These are phyloP conservation scores for Raffaelea ambrosiae DNA, from an alignment of 2,329 filamentous ascomycete species.

Conservation along the genomic window DNA sequence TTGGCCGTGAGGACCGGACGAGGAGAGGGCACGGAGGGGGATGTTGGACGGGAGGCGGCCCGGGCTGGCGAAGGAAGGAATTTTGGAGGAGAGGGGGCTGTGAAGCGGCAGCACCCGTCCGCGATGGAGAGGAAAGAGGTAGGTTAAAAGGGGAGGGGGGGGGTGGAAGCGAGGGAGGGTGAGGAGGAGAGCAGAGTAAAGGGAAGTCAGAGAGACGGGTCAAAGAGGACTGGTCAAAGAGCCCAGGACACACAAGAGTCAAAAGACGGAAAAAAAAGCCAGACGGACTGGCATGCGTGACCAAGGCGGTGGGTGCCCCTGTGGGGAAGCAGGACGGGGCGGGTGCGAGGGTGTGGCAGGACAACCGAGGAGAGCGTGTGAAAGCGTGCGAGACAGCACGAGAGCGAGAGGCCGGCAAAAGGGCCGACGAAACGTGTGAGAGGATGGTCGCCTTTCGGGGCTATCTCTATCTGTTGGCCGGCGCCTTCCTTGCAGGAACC, in stretches of 20 bases:
- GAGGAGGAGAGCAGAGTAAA: not conserved
- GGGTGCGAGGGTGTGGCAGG: not conserved
- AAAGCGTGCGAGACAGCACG: not conserved
- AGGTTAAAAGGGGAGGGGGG: conserved; percentile 4
- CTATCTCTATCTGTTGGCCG: not conserved
- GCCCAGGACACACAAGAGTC: not conserved
- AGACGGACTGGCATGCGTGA: conserved; percentile 1
- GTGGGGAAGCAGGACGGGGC: not conserved
- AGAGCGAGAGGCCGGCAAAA: not conserved
- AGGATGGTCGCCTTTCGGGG: not conserved
- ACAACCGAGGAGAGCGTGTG: not conserved
- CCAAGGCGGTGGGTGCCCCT: not conserved
- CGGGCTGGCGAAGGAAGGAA: conserved; percentile 60
- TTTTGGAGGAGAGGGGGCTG: conserved; percentile 74
- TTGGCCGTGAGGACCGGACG: conserved; percentile 21
- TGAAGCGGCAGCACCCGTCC: conserved; percentile 63
- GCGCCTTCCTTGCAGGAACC: not conserved
- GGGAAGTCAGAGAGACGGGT: not conserved
- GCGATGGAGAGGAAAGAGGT: conserved; percentile 21
- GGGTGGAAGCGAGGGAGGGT: not conserved
- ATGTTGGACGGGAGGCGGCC: conserved; percentile 74
- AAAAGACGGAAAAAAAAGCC: not conserved
- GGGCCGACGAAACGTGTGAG: too few relatives aligned
- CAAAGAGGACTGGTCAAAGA: not conserved
- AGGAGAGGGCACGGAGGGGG: conserved; percentile 65